Conservation (phyloP, 306 rosid genomes). For the Acacia melanoxylon region DNA sequence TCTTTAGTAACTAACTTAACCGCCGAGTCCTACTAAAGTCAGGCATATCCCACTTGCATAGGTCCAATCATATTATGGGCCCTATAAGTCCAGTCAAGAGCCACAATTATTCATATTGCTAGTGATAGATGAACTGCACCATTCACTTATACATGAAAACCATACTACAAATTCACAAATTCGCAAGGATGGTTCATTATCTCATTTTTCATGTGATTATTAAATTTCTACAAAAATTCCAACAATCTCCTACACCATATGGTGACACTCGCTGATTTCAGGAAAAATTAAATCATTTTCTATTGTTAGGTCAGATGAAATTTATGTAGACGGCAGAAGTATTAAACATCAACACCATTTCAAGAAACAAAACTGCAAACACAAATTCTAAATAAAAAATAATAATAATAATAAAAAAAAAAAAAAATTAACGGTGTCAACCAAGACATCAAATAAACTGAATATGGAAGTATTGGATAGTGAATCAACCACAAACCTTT, state of each 20-base stretch:
- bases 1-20: slow-evolving; percentile 11
- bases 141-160: slow-evolving; percentile 6
- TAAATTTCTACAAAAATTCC: no score
- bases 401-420: not conserved
- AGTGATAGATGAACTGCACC: slow-evolving; percentile 12
- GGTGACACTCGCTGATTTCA: not conserved
- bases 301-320: slow-evolving; percentile 12
- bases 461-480: slow-evolving; percentile 7
- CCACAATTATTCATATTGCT: not conserved
- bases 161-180: slow-evolving; percentile 14
- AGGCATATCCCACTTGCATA: not conserved
- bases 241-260: no score
- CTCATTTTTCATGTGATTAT: not conserved
- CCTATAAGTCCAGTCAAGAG: slow-evolving; percentile 8
- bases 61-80: not conserved
- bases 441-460: slow-evolving; percentile 4
- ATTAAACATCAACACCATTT: not conserved
- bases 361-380: not conserved
- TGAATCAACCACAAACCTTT: slow-evolving; percentile 65
- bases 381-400: not conserved
- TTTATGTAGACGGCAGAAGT: not conserved
- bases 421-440: slow-evolving; percentile 9
- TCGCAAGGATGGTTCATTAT: not conserved
- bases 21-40: slow-evolving; percentile 13
- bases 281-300: slow-evolving; percentile 10